These are phyloP conservation scores for Claviceps lovelessii DNA, from an alignment of 2,329 filamentous ascomycete species.

Conservation along the genomic window DNA sequence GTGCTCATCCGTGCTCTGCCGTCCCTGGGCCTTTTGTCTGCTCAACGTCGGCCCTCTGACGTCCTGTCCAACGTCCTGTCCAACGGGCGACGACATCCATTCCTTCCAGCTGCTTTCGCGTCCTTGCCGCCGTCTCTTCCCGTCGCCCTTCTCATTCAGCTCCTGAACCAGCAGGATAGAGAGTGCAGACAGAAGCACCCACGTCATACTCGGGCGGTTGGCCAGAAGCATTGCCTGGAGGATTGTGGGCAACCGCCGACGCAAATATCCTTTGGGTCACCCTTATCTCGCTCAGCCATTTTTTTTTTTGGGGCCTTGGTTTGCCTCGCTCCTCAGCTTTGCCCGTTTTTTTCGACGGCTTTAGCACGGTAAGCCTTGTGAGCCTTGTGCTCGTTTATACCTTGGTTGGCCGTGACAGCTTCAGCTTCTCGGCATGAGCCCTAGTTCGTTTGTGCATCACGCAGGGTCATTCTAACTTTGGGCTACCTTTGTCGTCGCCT, in stretches of 20 bases:
- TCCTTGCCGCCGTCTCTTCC: not conserved
- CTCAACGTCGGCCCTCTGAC: not conserved
- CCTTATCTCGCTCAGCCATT: not conserved
- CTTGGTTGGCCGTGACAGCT: not conserved
- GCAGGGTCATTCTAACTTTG: not conserved
- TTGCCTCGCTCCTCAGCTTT: not conserved
- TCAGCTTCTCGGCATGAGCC: not conserved
- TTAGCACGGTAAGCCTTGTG: slow-evolving; percentile 1
- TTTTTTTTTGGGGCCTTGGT: not conserved
- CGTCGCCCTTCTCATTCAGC: not conserved
- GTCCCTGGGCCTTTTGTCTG: not conserved
- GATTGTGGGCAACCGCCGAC: not conserved
- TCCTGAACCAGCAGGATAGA: too few relatives aligned
- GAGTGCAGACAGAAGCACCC: not conserved
- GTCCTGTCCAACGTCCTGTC: not conserved
- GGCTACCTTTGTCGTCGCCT: not conserved
- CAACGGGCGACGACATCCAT: not conserved
- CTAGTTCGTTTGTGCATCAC: not conserved
- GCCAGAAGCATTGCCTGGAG: not conserved
- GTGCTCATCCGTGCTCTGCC: not conserved
- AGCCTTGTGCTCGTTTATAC: not conserved
- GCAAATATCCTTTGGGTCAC: not conserved
- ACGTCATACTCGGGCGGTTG: not conserved
- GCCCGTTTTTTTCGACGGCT: not conserved
- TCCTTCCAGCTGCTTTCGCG: not conserved